These are phyloP conservation scores for Russula earlei DNA, from an alignment of 768 basidiomycete genomes.

Conservation along the genomic window DNA sequence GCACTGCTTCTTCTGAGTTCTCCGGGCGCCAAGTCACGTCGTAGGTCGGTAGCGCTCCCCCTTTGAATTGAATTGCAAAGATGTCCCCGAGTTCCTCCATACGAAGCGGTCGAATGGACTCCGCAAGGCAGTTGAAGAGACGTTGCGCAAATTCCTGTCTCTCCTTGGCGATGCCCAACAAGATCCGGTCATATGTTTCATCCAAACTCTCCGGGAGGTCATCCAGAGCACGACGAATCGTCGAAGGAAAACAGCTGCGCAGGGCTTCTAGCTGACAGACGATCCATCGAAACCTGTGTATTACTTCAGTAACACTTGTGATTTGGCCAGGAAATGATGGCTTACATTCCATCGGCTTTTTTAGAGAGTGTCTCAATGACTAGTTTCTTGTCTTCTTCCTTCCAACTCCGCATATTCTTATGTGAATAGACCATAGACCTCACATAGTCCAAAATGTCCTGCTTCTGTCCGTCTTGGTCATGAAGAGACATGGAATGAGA, in stretches of 20 bases:
- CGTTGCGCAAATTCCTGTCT: neutral
- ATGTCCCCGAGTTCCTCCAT: neutral
- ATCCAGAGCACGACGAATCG: neutral
- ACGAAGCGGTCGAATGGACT: neutral
- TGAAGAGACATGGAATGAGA: neutral
- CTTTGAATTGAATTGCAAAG: neutral
- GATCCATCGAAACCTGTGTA: neutral
- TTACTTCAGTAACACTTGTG: neutral
- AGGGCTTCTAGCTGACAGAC: neutral
- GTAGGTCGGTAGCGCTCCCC: neutral
- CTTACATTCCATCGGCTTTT: neutral
- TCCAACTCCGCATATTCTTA: neutral
- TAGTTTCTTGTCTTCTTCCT: neutral
- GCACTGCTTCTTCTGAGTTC: neutral
- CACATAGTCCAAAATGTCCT: neutral
- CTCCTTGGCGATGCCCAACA: neutral
- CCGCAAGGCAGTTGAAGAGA: neutral
- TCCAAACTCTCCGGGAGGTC: neutral
- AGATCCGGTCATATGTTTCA: neutral
- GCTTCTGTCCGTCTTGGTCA: neutral
- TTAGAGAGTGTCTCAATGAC: neutral
- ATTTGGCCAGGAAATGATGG: neutral
- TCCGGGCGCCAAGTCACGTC: neutral
- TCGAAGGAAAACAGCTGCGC: neutral
- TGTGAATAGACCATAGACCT: neutral